Evolutionary conservation across 768 basidiomycete genomes (phyloP), one percentile per base, ranked within the genome.

Genomic region (Fomitopsis pulvina): DNA sequence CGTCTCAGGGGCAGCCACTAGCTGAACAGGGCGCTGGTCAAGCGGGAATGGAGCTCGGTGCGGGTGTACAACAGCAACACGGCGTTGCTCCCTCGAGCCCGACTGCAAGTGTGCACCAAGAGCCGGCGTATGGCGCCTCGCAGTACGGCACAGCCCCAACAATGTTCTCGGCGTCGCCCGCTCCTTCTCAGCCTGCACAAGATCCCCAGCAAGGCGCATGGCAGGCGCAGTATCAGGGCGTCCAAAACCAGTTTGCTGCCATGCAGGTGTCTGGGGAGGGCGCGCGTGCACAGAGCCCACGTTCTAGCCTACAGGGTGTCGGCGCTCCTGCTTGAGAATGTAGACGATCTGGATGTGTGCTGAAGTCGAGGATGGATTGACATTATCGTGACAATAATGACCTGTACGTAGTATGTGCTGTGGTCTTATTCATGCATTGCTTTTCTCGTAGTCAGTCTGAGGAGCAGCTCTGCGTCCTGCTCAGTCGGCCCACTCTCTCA

Each of bases 261-360:
- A 47, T 64, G 55, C 52, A 54, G 16, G 57, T 64, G n/a, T 53
- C 51, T 28, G 55, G 47, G 0, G 57, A 47, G n/a, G 54, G 42
- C 10, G n/a, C n/a, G n/a, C n/a, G n/a, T n/a, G 42, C 45, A 16
- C 58, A 57, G 43, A 45, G 50, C 25, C 41, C 37, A 20, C 56
- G 52, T 18, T 28, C 52, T 22, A 53, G 52, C 14, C 52, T 51
- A 14, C 60, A 56, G 47, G 62, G 60, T 24, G 62, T 63, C 5
- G 60, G 60, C 21, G 57, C 62, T 2, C 54, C 58, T 26, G 60
- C 62, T n/a, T 63, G 47, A 61, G 30, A 41, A 41, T n/a, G n/a
- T n/a, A 21, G 7, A 21, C 16, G 39, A 30, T 30, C 7, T 30
- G 7, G 39, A 40, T 41, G 20, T 22, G 4, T 41, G 41, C 20